A percentile compares a stretch with the other conserved stretches of the same genome.
phyloP scores from a whole-genome alignment of 108 stramenopile species.

The Conticribra weissflogii region DNA sequence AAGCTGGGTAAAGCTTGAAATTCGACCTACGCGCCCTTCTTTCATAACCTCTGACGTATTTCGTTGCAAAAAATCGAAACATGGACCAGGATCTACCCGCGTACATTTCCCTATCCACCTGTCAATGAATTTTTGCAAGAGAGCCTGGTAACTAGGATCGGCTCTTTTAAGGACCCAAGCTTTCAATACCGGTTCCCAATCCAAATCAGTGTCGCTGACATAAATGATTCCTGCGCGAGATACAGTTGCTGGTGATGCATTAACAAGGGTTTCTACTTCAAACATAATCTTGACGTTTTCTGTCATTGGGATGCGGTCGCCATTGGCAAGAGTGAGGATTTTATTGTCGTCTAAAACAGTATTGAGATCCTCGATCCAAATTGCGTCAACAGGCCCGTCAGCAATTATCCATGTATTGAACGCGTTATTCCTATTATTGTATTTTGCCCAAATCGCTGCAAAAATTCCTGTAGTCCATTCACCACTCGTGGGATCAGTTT shows the following conservation, averaged over 20 bases:
- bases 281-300: conserved; percentile 90
- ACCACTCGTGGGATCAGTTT: conserved; percentile 83
- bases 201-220: conserved; percentile 89
- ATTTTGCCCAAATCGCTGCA: conserved; percentile 92
- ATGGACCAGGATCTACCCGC: conserved; percentile 74
- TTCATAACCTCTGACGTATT: conserved; percentile 77
- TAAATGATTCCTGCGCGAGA: conserved; percentile 94
- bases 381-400: conserved; percentile 94
- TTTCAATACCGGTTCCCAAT: conserved; percentile 86
- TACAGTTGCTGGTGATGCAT: conserved; percentile 94
- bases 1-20: conserved; percentile 77
- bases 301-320: conserved; percentile 95
- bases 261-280: conserved; percentile 89
- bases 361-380: conserved; percentile 96
- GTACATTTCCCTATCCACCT: conserved; percentile 81
- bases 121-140: conserved; percentile 61
- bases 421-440: conserved; percentile 83
- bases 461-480: conserved; percentile 95
- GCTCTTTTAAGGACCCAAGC: conserved; percentile 85
- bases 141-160: conserved; percentile 51
- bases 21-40: conserved; percentile 81
- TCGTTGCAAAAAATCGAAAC: conserved; percentile 75
- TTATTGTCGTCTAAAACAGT: conserved; percentile 92
- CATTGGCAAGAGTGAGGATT: conserved; percentile 89
- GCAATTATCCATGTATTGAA: conserved; percentile 95